phyloP scores from a whole-genome alignment of 371 early-diverging fungal species.

The Neoconidiobolus thromboides region DNA sequence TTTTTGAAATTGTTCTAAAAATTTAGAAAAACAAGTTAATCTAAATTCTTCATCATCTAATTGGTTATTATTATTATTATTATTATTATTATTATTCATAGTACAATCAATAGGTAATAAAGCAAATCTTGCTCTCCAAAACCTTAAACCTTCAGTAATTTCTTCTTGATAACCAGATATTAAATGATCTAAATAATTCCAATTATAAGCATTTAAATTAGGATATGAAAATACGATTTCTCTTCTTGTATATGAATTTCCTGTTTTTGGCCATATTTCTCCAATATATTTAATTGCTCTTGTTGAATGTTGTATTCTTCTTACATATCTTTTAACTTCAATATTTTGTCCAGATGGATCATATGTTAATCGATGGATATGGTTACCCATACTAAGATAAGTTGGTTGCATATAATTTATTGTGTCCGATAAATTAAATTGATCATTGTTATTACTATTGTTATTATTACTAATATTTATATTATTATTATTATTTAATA shows the following conservation, averaged over 20 bases:
- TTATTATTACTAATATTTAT: not conserved
- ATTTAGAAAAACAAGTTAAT: conserved; percentile 64
- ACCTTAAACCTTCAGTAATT: conserved; percentile 53
- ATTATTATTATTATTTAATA: not conserved
- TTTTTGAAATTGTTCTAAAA: conserved; percentile 53
- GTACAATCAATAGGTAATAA: conserved; percentile 66
- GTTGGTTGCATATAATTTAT: conserved; percentile 16
- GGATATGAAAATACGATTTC: conserved; percentile 55
- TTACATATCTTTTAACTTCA: conserved; percentile 76
- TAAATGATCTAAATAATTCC: conserved; percentile 84
- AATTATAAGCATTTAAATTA: conserved; percentile 49
- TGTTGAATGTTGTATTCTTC: conserved; percentile 35
- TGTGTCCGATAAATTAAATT: not conserved
- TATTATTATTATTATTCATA: conserved; percentile 19
- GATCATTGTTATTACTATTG: not conserved
- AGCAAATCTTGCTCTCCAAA: conserved; percentile 78
- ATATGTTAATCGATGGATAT: conserved; percentile 55
- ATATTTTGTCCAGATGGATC: conserved; percentile 53
- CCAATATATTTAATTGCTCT: conserved; percentile 47
- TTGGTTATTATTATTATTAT: conserved; percentile 21
- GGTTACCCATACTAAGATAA: conserved; percentile 68
- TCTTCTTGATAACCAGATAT: conserved; percentile 74
- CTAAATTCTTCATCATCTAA: conserved; percentile 84
- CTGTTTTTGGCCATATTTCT: conserved; percentile 71
- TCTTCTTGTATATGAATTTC: conserved; percentile 30